phyloP scores from a whole-genome alignment of 495 filamentous ascomycete species.

The Pyrenopolyporus hunteri region DNA sequence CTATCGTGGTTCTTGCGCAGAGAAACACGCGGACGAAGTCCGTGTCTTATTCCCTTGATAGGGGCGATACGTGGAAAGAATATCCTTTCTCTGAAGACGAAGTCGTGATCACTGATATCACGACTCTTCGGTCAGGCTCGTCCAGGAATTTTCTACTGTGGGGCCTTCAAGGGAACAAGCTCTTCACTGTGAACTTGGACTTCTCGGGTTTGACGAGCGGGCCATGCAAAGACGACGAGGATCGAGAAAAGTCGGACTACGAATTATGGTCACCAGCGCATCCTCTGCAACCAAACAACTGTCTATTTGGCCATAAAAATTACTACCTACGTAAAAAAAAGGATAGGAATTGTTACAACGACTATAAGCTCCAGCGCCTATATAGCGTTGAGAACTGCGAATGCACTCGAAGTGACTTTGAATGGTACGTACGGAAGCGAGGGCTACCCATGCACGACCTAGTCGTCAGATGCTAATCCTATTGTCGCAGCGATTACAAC shows the following conservation, averaged over 20 bases:
- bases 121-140: conserved; percentile 86
- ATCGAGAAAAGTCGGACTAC: conserved; percentile 70
- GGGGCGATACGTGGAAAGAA: conserved; percentile 75
- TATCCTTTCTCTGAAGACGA: conserved; percentile 75
- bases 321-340: conserved; percentile 89
- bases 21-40: conserved; percentile 63
- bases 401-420: conserved; percentile 84
- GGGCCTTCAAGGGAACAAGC: conserved; percentile 63
- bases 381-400: conserved; percentile 75
- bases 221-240: conserved; percentile 71
- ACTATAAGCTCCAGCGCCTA: conserved; percentile 66
- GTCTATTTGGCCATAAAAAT: conserved; percentile 89
- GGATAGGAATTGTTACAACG: conserved; percentile 77
- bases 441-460: background rate
- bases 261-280: conserved; percentile 83
- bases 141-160: conserved; percentile 91
- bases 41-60: conserved; percentile 78
- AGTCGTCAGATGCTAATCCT: conserved; percentile 6
- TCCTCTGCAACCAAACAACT: conserved; percentile 73
- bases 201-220: conserved; percentile 76
- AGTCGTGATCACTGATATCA: conserved; percentile 74
- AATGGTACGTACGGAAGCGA: conserved; percentile 71
- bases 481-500: conserved; percentile 80
- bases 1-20: conserved; percentile 82
- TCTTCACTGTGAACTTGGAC: conserved; percentile 81